Conservation (phyloP, 768 basidiomycete species). For the Leccinum fibrillosum region DNA sequence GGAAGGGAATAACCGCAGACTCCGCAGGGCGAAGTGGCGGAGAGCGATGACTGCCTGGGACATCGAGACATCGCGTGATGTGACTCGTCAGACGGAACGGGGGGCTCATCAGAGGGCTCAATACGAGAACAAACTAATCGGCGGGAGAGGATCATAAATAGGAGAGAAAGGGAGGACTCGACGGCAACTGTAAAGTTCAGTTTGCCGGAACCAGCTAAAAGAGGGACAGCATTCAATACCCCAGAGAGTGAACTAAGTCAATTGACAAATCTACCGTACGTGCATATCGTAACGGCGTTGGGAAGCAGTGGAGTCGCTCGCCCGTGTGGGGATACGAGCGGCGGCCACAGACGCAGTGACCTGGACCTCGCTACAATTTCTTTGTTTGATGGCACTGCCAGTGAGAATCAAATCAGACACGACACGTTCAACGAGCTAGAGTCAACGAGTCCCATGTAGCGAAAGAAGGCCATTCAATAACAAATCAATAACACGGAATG, state of each 20-base stretch:
- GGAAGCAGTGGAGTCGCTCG: constrained; percentile 3
- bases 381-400: not conserved
- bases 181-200: constrained; percentile 19
- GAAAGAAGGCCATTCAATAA: not conserved
- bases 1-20: not conserved
- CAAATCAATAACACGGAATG: constrained; percentile 1
- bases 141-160: constrained; percentile 25
- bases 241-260: not conserved
- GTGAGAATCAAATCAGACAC: not conserved
- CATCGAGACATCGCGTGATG: not conserved
- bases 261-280: not conserved
- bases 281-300: constrained; percentile 1
- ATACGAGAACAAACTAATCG: not conserved
- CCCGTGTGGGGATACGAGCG: constrained; percentile 14
- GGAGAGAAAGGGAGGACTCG: constrained; percentile 1
- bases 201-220: constrained; percentile 24
- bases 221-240: not conserved
- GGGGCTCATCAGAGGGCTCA: constrained; percentile 15
- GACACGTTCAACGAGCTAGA: not conserved
- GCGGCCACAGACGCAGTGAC: not conserved
- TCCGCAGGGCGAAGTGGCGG: constrained; percentile 1
- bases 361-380: not conserved
- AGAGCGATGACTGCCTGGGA: not conserved
- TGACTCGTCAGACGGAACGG: constrained; percentile 3
- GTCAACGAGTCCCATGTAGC: not conserved